These are phyloP conservation scores for Dalbergia cochinchinensis DNA, from an alignment of 306 rosid genomes.

Conservation along the genomic window DNA sequence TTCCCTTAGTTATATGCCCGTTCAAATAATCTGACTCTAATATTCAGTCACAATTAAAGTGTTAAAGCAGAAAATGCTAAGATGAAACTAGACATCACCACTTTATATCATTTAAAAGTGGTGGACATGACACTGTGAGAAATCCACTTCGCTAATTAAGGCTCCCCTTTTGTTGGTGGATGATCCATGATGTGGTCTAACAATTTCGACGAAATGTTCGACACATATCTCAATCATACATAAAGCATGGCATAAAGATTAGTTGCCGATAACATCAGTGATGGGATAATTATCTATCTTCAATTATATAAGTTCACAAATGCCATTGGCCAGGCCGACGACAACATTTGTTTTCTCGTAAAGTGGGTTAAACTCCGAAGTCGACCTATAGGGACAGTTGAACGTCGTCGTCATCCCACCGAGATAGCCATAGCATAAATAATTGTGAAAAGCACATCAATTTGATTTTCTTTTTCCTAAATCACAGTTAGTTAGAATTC, in stretches of 20 bases:
- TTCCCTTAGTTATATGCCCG: no score
- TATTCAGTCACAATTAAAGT: background rate
- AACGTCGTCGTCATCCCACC: constrained; percentile 30
- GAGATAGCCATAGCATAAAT: constrained; percentile 15
- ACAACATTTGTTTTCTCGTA: background rate
- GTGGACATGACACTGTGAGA: constrained; percentile 16
- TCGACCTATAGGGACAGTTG: constrained; percentile 41
- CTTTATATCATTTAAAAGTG: constrained; percentile 23
- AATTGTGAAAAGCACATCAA: constrained; percentile 3
- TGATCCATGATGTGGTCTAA: constrained; percentile 36
- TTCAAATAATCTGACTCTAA: background rate
- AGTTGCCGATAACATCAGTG: constrained; percentile 41
- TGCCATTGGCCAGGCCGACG: constrained; percentile 28
- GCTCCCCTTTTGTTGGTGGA: constrained; percentile 33
- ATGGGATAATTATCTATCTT: constrained; percentile 37
- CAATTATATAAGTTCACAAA: constrained; percentile 7
- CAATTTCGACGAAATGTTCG: constrained; percentile 32
- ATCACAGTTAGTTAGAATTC: background rate
- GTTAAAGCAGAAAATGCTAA: background rate
- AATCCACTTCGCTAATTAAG: constrained; percentile 2
- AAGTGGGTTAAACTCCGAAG: constrained; percentile 21
- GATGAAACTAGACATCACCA: background rate
- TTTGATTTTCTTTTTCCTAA: background rate
- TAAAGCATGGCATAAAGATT: constrained; percentile 26
- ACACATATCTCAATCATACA: constrained; percentile 43